A percentile compares a stretch with the other conserved stretches of the same genome.
Evolutionary conservation across 192 early-diverging fungal genomes (phyloP).

Genomic region (Entrophospora sp.): DNA sequence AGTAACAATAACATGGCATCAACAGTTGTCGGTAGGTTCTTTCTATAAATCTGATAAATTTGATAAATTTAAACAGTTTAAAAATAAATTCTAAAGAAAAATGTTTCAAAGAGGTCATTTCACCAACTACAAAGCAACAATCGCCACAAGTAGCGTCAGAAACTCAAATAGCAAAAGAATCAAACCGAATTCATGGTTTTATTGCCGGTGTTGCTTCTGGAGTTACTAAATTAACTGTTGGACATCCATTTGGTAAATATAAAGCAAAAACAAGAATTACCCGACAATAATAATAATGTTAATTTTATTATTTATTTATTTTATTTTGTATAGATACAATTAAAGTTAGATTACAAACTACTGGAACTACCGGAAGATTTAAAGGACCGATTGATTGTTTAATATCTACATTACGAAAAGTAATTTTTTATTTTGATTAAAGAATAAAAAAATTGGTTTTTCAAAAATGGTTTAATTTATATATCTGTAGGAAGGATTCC

Average conservation of each 20-base stretch:
- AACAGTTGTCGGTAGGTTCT: too few relatives aligned
- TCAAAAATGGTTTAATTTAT: slow-evolving; percentile 16
- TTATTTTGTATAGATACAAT: slow-evolving; percentile 47
- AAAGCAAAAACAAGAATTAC: background rate
- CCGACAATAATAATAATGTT: too few relatives aligned
- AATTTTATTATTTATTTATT: background rate
- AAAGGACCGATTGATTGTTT: slow-evolving; percentile 65
- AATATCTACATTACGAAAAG: slow-evolving; percentile 41
- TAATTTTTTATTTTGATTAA: background rate
- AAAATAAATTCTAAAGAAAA: too few relatives aligned
- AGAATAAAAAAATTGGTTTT: background rate
- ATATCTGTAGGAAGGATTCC: slow-evolving; percentile 45
- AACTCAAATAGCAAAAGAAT: slow-evolving; percentile 21
- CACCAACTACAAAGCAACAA: too few relatives aligned
- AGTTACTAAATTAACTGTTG: slow-evolving; percentile 67
- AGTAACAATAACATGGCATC: too few relatives aligned
- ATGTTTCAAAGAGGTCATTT: too few relatives aligned
- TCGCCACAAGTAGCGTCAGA: background rate
- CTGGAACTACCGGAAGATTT: slow-evolving; percentile 59
- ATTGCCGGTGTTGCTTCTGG: slow-evolving; percentile 64
- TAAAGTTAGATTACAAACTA: slow-evolving; percentile 73
- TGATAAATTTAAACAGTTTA: too few relatives aligned
- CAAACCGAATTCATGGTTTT: slow-evolving; percentile 57
- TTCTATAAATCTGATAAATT: too few relatives aligned
- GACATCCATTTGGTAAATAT: slow-evolving; percentile 65